These are phyloP conservation scores for Gyromitra esculenta DNA, from an alignment of 2,329 filamentous ascomycete genomes.

Conservation along the genomic window DNA sequence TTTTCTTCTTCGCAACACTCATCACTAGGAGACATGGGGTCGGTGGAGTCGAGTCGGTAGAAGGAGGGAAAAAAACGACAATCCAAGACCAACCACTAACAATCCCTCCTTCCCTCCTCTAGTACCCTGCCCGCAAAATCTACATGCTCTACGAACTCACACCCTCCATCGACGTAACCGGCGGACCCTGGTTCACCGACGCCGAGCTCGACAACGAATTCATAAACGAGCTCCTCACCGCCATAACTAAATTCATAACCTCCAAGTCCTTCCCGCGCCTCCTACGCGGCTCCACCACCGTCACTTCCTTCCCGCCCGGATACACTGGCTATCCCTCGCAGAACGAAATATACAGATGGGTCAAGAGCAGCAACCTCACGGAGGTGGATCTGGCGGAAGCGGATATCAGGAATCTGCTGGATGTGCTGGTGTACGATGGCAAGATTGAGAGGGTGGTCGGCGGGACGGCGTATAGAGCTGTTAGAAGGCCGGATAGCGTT, in stretches of 20 bases:
- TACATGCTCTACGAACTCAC: slow-evolving; percentile 89
- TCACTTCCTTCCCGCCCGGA: slow-evolving; percentile 68
- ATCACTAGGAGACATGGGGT: background rate
- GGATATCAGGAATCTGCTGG: slow-evolving; percentile 84
- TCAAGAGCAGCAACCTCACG: slow-evolving; percentile 76
- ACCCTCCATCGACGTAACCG: slow-evolving; percentile 88
- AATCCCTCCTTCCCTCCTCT: slow-evolving; percentile 63
- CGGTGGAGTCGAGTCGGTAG: too few species aligned
- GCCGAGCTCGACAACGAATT: slow-evolving; percentile 89
- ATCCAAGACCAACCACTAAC: slow-evolving; percentile 3
- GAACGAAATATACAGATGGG: slow-evolving; percentile 76
- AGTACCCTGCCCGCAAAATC: slow-evolving; percentile 90
- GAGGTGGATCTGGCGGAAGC: slow-evolving; percentile 65
- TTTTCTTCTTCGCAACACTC: background rate
- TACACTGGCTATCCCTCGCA: slow-evolving; percentile 84
- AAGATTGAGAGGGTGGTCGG: slow-evolving; percentile 73
- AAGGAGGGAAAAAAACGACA: background rate
- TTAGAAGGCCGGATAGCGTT: slow-evolving; percentile 59
- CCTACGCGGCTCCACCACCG: slow-evolving; percentile 45
- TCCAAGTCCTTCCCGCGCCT: slow-evolving; percentile 72
- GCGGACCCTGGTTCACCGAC: slow-evolving; percentile 93
- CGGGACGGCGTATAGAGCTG: slow-evolving; percentile 60
- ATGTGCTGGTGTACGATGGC: slow-evolving; percentile 89
- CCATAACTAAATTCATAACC: slow-evolving; percentile 78
- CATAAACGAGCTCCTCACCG: slow-evolving; percentile 77